These are phyloP conservation scores for Suhomyces taliae DNA, from an alignment of 1,139 yeast species.

Conservation along the genomic window DNA sequence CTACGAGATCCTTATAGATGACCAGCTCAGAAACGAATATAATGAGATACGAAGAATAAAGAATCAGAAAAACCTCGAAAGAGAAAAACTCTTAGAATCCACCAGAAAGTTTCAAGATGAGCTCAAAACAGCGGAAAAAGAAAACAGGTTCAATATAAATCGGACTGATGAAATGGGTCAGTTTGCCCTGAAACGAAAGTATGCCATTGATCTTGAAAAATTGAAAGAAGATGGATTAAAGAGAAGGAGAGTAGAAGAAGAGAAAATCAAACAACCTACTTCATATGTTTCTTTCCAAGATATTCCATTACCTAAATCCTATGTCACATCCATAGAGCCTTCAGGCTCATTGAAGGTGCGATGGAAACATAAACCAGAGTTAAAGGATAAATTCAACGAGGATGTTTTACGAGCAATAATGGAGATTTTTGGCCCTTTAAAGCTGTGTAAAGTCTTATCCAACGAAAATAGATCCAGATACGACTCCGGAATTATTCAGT, in stretches of 20 bases:
- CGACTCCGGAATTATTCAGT: conserved; percentile 40
- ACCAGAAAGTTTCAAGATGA: conserved; percentile 36
- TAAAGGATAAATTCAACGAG: conserved; percentile 30
- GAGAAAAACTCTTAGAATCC: conserved; percentile 23
- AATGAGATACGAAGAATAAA: conserved; percentile 29
- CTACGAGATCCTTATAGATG: conserved; percentile 40
- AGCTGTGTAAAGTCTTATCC: conserved; percentile 15
- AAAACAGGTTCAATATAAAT: conserved; percentile 5
- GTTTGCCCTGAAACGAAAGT: conserved; percentile 8
- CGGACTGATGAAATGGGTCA: conserved; percentile 5
- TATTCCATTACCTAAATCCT: conserved; percentile 12
- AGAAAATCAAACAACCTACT: not conserved
- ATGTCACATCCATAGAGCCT: not conserved
- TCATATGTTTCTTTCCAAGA: conserved; percentile 24
- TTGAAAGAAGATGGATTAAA: conserved; percentile 33
- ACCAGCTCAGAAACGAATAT: conserved; percentile 31
- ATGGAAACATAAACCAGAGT: conserved; percentile 47
- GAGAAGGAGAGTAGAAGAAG: conserved; percentile 27
- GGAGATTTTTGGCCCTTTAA: conserved; percentile 47
- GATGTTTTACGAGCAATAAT: conserved; percentile 40
- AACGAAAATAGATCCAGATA: conserved; percentile 27
- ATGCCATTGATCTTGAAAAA: conserved; percentile 25
- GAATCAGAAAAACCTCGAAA: conserved; percentile 13
- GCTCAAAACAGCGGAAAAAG: conserved; percentile 30
- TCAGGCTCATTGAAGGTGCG: conserved; percentile 22